A percentile compares a stretch with the other conserved stretches of the same genome.
phyloP scores from a whole-genome alignment of 345 rosid genomes.

The Laguncularia racemosa region DNA sequence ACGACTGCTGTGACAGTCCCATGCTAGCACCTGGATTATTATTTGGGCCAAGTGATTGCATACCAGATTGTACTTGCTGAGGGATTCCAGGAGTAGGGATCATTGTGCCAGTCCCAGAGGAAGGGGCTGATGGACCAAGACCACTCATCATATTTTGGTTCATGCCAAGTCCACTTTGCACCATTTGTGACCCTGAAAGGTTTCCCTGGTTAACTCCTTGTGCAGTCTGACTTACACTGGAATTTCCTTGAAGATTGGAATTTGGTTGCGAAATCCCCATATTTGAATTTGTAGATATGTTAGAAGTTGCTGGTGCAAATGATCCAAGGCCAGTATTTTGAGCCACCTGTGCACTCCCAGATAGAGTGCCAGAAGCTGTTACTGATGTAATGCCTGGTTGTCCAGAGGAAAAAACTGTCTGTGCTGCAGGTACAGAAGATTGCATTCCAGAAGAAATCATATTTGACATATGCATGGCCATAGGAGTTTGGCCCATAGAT shows the following conservation, averaged over 20 bases:
- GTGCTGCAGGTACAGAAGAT: constrained; percentile 75
- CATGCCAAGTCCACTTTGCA: constrained; percentile 69
- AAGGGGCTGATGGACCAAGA: constrained; percentile 54
- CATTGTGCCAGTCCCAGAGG: constrained; percentile 74
- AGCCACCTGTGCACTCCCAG: constrained; percentile 55
- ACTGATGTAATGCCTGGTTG: constrained; percentile 54
- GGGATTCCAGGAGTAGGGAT: constrained; percentile 89
- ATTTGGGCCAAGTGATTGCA: constrained; percentile 56
- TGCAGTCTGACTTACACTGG: constrained; percentile 38
- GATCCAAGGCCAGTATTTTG: constrained; percentile 53
- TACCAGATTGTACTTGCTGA: constrained; percentile 61
- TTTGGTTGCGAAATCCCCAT: constrained; percentile 73
- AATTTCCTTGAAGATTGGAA: constrained; percentile 43
- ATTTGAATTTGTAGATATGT: constrained; percentile 54
- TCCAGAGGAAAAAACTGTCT: constrained; percentile 66
- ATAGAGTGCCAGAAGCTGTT: constrained; percentile 56
- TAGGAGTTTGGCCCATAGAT: constrained; percentile 71
- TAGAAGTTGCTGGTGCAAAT: constrained; percentile 51
- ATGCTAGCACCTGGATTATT: constrained; percentile 58
- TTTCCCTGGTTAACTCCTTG: constrained; percentile 81
- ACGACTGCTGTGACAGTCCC: constrained; percentile 64
- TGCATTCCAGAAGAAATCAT: constrained; percentile 93
- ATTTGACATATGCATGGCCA: constrained; percentile 92
- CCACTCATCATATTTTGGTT: constrained; percentile 71
- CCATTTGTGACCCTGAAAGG: constrained; percentile 69